phyloP scores from a whole-genome alignment of 306 rosid genomes.

The Trifolium dubium region DNA sequence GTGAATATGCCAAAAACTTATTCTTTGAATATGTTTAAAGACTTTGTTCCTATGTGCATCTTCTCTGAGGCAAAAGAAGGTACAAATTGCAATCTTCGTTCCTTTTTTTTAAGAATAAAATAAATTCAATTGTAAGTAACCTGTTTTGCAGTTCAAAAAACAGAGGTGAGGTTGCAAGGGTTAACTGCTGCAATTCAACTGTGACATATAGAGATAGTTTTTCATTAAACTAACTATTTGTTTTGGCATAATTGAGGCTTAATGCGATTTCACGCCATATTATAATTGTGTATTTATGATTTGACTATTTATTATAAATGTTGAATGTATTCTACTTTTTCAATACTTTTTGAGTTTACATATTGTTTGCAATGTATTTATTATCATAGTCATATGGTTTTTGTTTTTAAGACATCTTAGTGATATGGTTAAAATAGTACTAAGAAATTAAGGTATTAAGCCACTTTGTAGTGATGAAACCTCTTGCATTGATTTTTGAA shows the following conservation, averaged over 20 bases:
- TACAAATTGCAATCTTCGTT: conserved; percentile 39
- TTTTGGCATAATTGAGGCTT: conserved; percentile 4
- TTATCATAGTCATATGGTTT: neutral
- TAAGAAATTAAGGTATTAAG: conserved; percentile 12
- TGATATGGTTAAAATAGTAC: neutral
- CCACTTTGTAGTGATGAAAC: conserved; percentile 9
- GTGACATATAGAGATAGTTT: neutral
- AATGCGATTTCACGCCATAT: neutral
- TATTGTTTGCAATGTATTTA: neutral
- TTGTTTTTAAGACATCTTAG: neutral
- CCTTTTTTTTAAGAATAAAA: too few species aligned
- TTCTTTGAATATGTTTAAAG: conserved; percentile 87
- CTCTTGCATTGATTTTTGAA: conserved; percentile 5
- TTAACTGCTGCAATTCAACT: neutral
- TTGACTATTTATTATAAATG: neutral
- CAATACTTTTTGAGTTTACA: neutral
- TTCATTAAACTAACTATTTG: conserved; percentile 6
- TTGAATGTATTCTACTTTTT: neutral
- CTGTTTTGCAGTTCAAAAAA: too few species aligned
- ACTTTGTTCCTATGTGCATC: conserved; percentile 92
- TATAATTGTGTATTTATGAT: too few species aligned
- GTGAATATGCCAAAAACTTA: conserved; percentile 71
- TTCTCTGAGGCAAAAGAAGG: conserved; percentile 92
- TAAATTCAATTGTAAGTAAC: too few species aligned
- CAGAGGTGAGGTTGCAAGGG: too few species aligned